Evolutionary conservation across 768 basidiomycete genomes (phyloP).

Genomic region (Gloeostereum incarnatum): DNA sequence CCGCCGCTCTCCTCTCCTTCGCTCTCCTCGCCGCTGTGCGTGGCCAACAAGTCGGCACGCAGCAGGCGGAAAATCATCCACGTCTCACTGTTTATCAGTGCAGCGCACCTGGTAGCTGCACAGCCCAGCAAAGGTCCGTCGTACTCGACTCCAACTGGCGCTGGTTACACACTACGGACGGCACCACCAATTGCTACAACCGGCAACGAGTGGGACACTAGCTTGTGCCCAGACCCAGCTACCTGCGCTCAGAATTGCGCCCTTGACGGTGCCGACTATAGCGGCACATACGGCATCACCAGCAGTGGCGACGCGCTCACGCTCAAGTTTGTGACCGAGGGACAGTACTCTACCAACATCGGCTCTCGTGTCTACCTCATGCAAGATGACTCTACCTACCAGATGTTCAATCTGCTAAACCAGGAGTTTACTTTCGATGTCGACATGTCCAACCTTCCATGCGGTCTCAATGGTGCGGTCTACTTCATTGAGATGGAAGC

Average conservation of each 20-base stretch:
- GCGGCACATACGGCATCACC: constrained; percentile 26
- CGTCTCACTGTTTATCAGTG: constrained; percentile 21
- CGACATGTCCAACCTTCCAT: constrained; percentile 35
- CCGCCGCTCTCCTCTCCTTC: too few species aligned
- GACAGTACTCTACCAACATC: constrained; percentile 8
- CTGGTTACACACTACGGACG: constrained; percentile 18
- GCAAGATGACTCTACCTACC: constrained; percentile 18
- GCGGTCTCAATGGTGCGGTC: constrained; percentile 38
- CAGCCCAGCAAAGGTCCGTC: constrained; percentile 12
- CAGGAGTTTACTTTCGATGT: constrained; percentile 40
- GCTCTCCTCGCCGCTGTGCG: too few species aligned
- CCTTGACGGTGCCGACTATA: constrained; percentile 15
- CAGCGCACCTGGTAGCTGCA: constrained; percentile 19
- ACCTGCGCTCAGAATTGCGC: constrained; percentile 29
- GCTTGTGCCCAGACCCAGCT: constrained; percentile 36
- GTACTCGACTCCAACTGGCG: constrained; percentile 31
- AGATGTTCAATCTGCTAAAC: constrained; percentile 19
- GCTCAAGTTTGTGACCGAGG: constrained; percentile 21
- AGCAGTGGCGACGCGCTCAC: constrained; percentile 19
- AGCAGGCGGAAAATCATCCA: constrained; percentile 26
- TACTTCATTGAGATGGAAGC: constrained; percentile 37
- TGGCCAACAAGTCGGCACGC: constrained; percentile 19
- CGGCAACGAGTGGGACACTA: constrained; percentile 40
- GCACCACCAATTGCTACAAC: constrained; percentile 22
- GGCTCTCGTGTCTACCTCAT: constrained; percentile 23